Conservation (phyloP, 805 yeast species). For the Wickerhamomyces chambardii region DNA sequence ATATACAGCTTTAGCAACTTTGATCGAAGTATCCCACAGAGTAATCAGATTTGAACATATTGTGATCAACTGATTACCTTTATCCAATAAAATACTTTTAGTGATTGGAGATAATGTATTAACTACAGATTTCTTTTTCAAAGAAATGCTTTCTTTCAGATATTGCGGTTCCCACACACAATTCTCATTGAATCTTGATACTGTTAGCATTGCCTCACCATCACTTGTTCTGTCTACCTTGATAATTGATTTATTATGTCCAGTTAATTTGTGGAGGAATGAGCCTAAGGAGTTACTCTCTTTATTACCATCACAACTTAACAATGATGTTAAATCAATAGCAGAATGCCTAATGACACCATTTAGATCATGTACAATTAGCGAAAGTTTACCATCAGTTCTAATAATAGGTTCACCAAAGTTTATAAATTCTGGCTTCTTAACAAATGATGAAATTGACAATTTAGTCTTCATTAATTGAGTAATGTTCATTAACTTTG, state of each 20-base stretch:
- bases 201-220: slow-evolving; percentile 51
- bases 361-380: slow-evolving; percentile 36
- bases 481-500: slow-evolving; percentile 37
- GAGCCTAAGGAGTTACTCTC: slow-evolving; percentile 7
- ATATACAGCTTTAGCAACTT: slow-evolving; percentile 14
- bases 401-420: slow-evolving; percentile 24
- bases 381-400: slow-evolving; percentile 22
- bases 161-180: slow-evolving; percentile 46
- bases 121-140: slow-evolving; percentile 29
- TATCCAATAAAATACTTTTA: slow-evolving; percentile 38
- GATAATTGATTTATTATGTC: slow-evolving; percentile 77
- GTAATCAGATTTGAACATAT: slow-evolving; percentile 35
- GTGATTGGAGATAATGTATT: slow-evolving; percentile 37
- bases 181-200: slow-evolving; percentile 54
- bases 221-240: slow-evolving; percentile 56
- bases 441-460: slow-evolving; percentile 17
- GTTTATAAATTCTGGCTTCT: slow-evolving; percentile 22
- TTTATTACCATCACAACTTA: slow-evolving; percentile 4
- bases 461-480: slow-evolving; percentile 21
- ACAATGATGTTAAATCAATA: slow-evolving; percentile 16
- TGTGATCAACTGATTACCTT: slow-evolving; percentile 36
- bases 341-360: slow-evolving; percentile 27
- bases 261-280: slow-evolving; percentile 58
- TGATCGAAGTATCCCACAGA: slow-evolving; percentile 50
- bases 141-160: slow-evolving; percentile 22